A percentile compares a stretch with the other conserved stretches of the same genome.
These are phyloP conservation scores for Cynanchum wilfordii DNA, from an alignment of 257 asterid species.

Conservation along the genomic window DNA sequence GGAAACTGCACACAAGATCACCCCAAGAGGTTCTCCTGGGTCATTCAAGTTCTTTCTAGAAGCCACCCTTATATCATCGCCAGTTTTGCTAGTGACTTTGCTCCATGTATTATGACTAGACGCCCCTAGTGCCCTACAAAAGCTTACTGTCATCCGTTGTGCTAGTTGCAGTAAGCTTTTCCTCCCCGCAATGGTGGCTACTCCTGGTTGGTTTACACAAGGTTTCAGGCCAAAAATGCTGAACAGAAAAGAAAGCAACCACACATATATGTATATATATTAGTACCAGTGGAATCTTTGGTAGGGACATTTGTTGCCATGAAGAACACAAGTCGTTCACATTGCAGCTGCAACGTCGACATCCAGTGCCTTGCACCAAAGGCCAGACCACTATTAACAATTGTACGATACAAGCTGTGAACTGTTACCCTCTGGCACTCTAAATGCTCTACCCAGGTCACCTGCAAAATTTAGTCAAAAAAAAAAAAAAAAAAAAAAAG, in stretches of 20 bases:
- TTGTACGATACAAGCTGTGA: slow-evolving; percentile 52
- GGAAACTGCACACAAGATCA: slow-evolving; percentile 64
- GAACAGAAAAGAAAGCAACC: background rate
- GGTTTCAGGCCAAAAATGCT: slow-evolving; percentile 5
- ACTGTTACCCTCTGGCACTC: slow-evolving; percentile 61
- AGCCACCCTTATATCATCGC: slow-evolving; percentile 70
- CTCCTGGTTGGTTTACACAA: slow-evolving; percentile 39
- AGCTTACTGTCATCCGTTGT: slow-evolving; percentile 66
- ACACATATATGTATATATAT: no score
- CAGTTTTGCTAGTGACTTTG: slow-evolving; percentile 49
- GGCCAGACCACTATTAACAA: slow-evolving; percentile 72
- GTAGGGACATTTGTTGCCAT: slow-evolving; percentile 83
- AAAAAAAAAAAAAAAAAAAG: no score
- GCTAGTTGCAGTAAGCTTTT: slow-evolving; percentile 73
- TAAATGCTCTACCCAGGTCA: slow-evolving; percentile 88
- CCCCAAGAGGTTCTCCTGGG: slow-evolving; percentile 74
- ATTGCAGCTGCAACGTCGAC: slow-evolving; percentile 68
- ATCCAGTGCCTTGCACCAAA: slow-evolving; percentile 93
- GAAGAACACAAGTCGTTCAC: slow-evolving; percentile 63
- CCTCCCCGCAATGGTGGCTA: slow-evolving; percentile 75
- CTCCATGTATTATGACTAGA: slow-evolving; percentile 79
- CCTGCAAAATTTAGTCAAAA: slow-evolving; percentile 34
- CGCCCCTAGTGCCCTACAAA: slow-evolving; percentile 61
- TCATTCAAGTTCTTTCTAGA: slow-evolving; percentile 61
- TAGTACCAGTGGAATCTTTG: slow-evolving; percentile 67